Evolutionary conservation across 495 filamentous ascomycete genomes (phyloP).

Genomic region (Neurospora sp.): DNA sequence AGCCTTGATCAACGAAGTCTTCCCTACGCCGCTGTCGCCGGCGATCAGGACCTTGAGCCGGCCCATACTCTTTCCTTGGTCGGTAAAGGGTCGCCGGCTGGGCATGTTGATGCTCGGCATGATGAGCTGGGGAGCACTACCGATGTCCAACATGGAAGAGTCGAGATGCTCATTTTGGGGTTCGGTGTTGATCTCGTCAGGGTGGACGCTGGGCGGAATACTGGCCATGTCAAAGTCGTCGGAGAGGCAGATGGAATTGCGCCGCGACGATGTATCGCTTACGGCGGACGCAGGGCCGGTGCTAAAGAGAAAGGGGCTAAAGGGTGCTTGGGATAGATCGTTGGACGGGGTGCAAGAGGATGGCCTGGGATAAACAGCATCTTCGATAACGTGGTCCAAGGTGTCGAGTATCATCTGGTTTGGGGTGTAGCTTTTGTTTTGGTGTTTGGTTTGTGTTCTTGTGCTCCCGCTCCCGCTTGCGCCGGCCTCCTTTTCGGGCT

Average conservation of each 20-base stretch:
- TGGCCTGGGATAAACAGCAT: not conserved
- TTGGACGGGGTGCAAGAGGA: slow-evolving; percentile 11
- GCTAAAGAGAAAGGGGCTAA: slow-evolving; percentile 45
- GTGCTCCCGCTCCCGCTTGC: not conserved
- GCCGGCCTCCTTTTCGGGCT: not conserved
- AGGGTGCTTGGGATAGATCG: slow-evolving; percentile 34
- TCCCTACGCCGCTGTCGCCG: slow-evolving; percentile 72
- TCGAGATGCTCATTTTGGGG: slow-evolving; percentile 1
- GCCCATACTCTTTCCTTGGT: slow-evolving; percentile 72
- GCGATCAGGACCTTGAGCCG: slow-evolving; percentile 81
- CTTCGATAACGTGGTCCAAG: not conserved
- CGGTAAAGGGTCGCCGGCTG: slow-evolving; percentile 83
- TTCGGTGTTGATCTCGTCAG: slow-evolving; percentile 9
- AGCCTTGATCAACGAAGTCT: slow-evolving; percentile 85
- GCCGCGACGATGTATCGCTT: slow-evolving; percentile 43
- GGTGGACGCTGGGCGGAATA: not conserved
- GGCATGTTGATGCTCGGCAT: slow-evolving; percentile 98
- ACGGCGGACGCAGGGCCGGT: slow-evolving; percentile 37
- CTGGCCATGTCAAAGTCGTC: slow-evolving; percentile 36
- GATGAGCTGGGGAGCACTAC: slow-evolving; percentile 73
- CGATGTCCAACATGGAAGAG: slow-evolving; percentile 34
- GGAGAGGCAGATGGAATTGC: slow-evolving; percentile 41
- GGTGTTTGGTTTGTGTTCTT: not conserved
- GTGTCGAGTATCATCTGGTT: not conserved
- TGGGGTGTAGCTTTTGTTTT: not conserved